Evolutionary conservation across 257 asterid species (phyloP), one percentile per base, ranked within the genome.

Genomic region (Lycium ferocissimum): DNA sequence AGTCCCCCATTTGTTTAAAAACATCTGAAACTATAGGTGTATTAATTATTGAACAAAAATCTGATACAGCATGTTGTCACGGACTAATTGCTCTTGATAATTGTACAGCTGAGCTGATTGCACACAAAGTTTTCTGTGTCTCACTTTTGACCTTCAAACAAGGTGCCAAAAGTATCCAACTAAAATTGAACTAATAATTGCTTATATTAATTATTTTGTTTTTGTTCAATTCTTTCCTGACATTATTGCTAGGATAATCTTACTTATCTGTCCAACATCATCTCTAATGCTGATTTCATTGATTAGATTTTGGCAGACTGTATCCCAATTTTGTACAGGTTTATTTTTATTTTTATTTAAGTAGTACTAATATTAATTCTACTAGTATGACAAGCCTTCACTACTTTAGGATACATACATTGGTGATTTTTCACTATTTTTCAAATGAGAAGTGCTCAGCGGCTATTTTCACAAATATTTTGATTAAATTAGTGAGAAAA

Each of bases 111-210:
- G 20, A 56, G 62, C 62, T 56, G 20, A 13, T 56, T 56, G 62
- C 17, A 56, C 62, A 56, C 13, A 56, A 56, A 6, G 62, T 56
- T 56, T 54, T 56, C 7, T 56, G 62, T 56, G 56, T 43, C 37
- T 71, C 17, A 72, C 15, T 72, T 72, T 72, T n/a, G 56, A 72
- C 80, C 80, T 18, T n/a, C n/a, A 35, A 49, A 72, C n/a, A 38
- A 72, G 6, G 18, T 72, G 18, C 38, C 58, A 72, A 72, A 72
- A 72, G 43, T 43, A 45, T 72, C 58, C n/a, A 45, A 45, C 58
- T 72, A 72, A 72, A 72, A 72, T 43, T 72, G 38, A n/a, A 72
- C 1, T 14, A 72, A 72, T 72, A 72, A 45, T 72, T 43, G 80
- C 38, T 72, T 22, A 18, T 72, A 26, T 26, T 26, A 72, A 72